Conservation (phyloP, 2,329 filamentous ascomycete species). For the Aspergillus carbonarius region DNA sequence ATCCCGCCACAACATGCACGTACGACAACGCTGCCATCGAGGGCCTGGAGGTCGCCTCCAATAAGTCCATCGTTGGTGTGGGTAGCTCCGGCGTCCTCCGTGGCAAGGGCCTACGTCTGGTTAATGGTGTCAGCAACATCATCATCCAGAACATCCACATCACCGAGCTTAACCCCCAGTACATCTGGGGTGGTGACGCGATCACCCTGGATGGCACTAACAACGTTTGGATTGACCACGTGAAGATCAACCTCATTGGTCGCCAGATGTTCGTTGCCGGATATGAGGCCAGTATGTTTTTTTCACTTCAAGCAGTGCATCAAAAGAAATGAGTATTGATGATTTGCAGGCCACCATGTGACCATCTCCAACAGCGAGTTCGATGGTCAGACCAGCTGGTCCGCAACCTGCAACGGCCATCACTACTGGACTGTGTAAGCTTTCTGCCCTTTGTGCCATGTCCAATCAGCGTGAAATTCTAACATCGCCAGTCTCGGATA, state of each 20-base stretch:
- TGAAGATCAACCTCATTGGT: constrained; percentile 40
- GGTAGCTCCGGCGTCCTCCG: constrained; percentile 55
- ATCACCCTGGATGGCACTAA: constrained; percentile 50
- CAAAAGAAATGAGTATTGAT: constrained; percentile 33
- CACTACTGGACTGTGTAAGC: constrained; percentile 57
- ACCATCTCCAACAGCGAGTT: constrained; percentile 58
- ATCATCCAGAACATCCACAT: constrained; percentile 60
- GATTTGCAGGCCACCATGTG: constrained; percentile 18
- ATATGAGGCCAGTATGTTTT: constrained; percentile 33
- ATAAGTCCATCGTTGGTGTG: constrained; percentile 58
- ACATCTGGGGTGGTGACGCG: constrained; percentile 60
- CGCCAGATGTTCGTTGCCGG: constrained; percentile 30
- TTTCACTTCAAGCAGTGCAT: constrained; percentile 48
- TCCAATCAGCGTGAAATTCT: not conserved
- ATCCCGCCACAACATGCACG: constrained; percentile 45
- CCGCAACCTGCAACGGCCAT: constrained; percentile 56
- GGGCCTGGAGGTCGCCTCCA: constrained; percentile 53
- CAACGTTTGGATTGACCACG: constrained; percentile 51
- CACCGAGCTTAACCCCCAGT: constrained; percentile 53
- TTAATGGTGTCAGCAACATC: constrained; percentile 50
- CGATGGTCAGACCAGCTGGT: constrained; percentile 55
- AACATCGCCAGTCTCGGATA: constrained; percentile 47
- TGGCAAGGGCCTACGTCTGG: constrained; percentile 55
- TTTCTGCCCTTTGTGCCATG: not conserved
- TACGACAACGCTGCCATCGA: constrained; percentile 53